Conservation (phyloP, 2,329 filamentous ascomycete genomes). For the Colletotrichum phormii region DNA sequence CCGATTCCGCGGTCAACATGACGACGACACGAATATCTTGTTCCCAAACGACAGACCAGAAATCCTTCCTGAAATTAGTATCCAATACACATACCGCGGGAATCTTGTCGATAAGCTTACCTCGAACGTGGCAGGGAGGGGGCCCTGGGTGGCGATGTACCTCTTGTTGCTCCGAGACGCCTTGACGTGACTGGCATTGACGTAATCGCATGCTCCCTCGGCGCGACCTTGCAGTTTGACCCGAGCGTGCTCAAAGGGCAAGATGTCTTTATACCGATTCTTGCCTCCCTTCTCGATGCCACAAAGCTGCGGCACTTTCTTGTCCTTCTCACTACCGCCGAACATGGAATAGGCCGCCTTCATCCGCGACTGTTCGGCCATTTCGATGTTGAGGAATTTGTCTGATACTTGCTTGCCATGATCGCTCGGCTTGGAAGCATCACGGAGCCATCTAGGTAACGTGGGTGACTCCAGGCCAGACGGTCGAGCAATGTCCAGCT, state of each 20-base stretch:
- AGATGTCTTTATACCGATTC: conserved; percentile 97
- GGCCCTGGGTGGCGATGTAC: conserved; percentile 96
- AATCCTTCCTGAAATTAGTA: conserved; percentile 71
- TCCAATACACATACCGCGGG: neutral
- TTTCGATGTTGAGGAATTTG: conserved; percentile 86
- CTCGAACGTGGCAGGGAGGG: conserved; percentile 90
- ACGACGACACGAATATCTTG: conserved; percentile 95
- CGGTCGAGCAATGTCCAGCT: conserved; percentile 70
- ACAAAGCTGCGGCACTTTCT: conserved; percentile 71
- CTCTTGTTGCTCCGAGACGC: conserved; percentile 85
- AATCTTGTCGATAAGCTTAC: conserved; percentile 62
- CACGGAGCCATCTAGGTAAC: conserved; percentile 82
- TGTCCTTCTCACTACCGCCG: conserved; percentile 44
- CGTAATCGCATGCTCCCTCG: conserved; percentile 84
- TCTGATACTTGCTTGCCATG: conserved; percentile 85
- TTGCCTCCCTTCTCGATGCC: conserved; percentile 95
- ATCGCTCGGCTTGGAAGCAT: conserved; percentile 74
- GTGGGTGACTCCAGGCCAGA: conserved; percentile 57
- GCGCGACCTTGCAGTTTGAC: conserved; percentile 80
- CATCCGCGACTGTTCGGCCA: conserved; percentile 92
- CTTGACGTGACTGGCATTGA: conserved; percentile 92
- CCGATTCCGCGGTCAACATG: conserved; percentile 94
- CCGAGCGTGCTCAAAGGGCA: conserved; percentile 93
- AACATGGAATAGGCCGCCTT: conserved; percentile 75
- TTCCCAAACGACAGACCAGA: conserved; percentile 98